Evolutionary conservation across 768 basidiomycete species (phyloP), one percentile per base, ranked within the genome.

Genomic region (Asterophora lycoperdoides): DNA sequence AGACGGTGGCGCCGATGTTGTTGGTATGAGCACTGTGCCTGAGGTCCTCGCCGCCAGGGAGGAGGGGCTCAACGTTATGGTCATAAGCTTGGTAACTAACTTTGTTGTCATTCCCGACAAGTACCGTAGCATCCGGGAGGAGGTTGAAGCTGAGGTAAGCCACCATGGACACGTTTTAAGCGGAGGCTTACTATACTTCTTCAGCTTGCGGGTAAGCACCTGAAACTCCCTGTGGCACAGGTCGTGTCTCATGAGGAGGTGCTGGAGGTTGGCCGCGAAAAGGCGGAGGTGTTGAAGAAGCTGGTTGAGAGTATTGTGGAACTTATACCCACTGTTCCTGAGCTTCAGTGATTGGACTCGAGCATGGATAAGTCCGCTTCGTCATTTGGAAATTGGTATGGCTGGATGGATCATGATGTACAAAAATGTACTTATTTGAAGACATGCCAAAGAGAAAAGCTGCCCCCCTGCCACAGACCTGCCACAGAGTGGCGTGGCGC

Each of bases 11-110:
- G 92, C 86, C 1, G 89, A 91, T 57, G 86, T 93, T n/a, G 92
- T 93, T 1, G 92, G 92, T 1, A 94, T 94, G 92, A 91, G 88
- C 56, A 94, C 93, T 0, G 79, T 93, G 13, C 92, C 91, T 0
- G 92, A 94, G 66, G 92, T 94, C 19, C 70, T 93, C 18, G 86
- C 81, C 0, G 92, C 86, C 8, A 68, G 81, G 41, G 83, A 90
- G 60, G 86, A 84, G 59, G 86, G 84, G 0, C 56, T 94, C 47
- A 77, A 87, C 46, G 80, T 87, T 44, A 72, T 88, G 66, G 91
- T 87, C 4, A 69, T 94, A 36, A 92, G 87, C 56, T 74, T 94
- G 48, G 87, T 92, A 20, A 93, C 91, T 20, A 94, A 94, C 68
- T 74, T 77, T 59, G 93, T 94, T 9, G 83, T 90, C 38, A 82